Evolutionary conservation across 192 early-diverging fungal species (phyloP), one percentile per base, ranked within the genome.

Genomic region (Coemansia sp.): DNA sequence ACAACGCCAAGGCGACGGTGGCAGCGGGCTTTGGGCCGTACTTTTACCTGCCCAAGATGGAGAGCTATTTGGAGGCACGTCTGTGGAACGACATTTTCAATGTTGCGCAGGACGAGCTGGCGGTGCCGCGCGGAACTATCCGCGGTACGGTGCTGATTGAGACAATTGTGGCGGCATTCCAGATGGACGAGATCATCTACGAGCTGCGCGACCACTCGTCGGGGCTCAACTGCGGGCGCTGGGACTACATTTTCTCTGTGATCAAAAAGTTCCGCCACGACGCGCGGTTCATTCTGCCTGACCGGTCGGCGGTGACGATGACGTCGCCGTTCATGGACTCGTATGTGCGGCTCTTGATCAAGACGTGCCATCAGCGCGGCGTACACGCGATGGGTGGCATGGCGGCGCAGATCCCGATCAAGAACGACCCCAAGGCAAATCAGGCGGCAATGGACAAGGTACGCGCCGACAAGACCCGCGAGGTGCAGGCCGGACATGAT

Each of bases 121-220:
- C 79, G 57, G 79, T 98, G 42, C 92, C 93, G 26, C 91, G 94
- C 59, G 96, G 96, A 18, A 97, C 94, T 61, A 96, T 98, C 71
- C 93, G 96, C 72, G 94, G 85, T 42, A 98, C 96, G 17, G 93
- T 95, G 31, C 83, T 98, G 68, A 98, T 98, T 66, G 96, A 98
- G 81, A 98, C 96, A 56, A 95, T 98, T 74, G 81, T 94, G 49
- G 96, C 92, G 5, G 88, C 94, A 34, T 98, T 92, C 76, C 93
- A 98, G 83, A 98, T 98, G 96, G 96, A 98, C 66, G 96, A 98
- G 83, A 96, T 98, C 72, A 98, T 98, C 82, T 98, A 93, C 71
- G 96, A 98, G 86, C 85, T 98, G 50, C 93, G 96, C 77, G 90
- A 98, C 24, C 96, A 98, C 86, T 98, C 96, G 37, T 88, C 94